Evolutionary conservation across 495 filamentous ascomycete species (phyloP).

Genomic region (Lasiosphaeria miniovina): DNA sequence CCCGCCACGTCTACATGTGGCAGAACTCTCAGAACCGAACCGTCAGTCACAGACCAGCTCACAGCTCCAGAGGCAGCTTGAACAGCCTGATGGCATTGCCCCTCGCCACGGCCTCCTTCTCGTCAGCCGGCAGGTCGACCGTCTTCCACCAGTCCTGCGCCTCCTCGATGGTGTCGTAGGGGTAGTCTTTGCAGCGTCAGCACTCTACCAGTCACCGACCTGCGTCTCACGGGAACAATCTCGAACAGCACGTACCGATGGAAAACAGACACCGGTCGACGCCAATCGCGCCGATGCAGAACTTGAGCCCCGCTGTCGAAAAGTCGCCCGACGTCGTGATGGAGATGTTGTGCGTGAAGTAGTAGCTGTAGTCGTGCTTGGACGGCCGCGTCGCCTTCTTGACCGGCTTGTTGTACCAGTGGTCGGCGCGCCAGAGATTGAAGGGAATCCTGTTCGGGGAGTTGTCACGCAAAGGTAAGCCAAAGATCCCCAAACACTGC

Average conservation of each 20-base stretch:
- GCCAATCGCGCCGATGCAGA: slow-evolving; percentile 41
- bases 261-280: slow-evolving; percentile 37
- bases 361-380: slow-evolving; percentile 58
- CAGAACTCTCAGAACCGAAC: too few species aligned
- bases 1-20: too few species aligned
- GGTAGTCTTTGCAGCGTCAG: slow-evolving; percentile 26
- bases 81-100: slow-evolving; percentile 56
- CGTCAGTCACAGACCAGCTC: background rate
- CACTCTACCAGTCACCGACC: too few species aligned
- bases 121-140: slow-evolving; percentile 40
- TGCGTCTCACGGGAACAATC: too few species aligned
- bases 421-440: slow-evolving; percentile 60
- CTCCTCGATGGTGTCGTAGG: slow-evolving; percentile 48
- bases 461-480: background rate
- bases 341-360: slow-evolving; percentile 60
- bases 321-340: slow-evolving; percentile 64
- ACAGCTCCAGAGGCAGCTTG: slow-evolving; percentile 38
- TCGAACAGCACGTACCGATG: slow-evolving; percentile 26
- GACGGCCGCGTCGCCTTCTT: slow-evolving; percentile 53
- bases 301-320: slow-evolving; percentile 52
- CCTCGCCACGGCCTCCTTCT: slow-evolving; percentile 50
- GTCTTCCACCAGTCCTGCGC: slow-evolving; percentile 52
- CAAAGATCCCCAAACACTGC: background rate
- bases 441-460: slow-evolving; percentile 51
- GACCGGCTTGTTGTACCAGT: slow-evolving; percentile 54